phyloP scores from a whole-genome alignment of 345 rosid genomes.

The Reutealis trisperma region DNA sequence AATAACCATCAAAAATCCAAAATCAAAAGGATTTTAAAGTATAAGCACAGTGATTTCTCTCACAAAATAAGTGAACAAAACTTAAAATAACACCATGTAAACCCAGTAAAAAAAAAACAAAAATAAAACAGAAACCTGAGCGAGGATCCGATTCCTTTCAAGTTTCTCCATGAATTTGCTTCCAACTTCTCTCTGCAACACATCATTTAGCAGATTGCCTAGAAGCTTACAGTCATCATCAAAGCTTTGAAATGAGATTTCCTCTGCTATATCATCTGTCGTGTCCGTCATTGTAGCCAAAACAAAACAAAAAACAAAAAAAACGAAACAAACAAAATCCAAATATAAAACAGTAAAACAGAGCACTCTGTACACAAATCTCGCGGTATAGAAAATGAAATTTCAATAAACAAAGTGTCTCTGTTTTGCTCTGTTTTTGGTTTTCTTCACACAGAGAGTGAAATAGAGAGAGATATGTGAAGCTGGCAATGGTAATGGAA shows the following conservation, averaged over 20 bases:
- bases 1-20: background rate
- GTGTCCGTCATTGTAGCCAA: slow-evolving; percentile 73
- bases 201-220: slow-evolving; percentile 81
- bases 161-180: slow-evolving; percentile 62
- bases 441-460: background rate
- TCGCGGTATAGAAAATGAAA: background rate
- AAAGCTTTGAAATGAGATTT: slow-evolving; percentile 85
- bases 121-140: slow-evolving; percentile 52
- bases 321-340: too few relatives aligned
- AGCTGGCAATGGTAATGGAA: background rate
- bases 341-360: background rate
- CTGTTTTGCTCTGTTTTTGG: background rate
- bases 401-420: too few relatives aligned
- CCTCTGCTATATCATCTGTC: slow-evolving; percentile 94
- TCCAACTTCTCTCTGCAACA: slow-evolving; percentile 79
- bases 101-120: background rate
- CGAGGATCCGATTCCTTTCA: slow-evolving; percentile 72
- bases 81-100: background rate
- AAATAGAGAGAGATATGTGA: background rate
- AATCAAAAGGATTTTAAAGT: background rate
- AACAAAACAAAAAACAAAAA: too few relatives aligned
- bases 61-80: background rate
- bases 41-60: background rate
- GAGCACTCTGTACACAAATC: background rate
- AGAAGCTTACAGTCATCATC: slow-evolving; percentile 94